Conservation (phyloP, 1,284 basidiomycete genomes). For the Schizopora paradoxa region DNA sequence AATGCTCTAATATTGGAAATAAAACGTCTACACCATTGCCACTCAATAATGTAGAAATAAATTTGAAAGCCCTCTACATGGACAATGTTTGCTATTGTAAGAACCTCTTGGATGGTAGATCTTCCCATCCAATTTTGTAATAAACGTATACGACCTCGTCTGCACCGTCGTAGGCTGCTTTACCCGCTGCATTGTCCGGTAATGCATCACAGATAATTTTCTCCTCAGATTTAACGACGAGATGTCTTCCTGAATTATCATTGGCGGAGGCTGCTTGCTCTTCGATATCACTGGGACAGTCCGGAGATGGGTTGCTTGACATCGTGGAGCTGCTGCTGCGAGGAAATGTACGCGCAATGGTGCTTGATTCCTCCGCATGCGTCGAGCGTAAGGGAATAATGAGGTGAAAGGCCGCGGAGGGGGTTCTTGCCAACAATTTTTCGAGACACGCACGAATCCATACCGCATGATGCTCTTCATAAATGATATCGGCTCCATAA, state of each 20-base stretch:
- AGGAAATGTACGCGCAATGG: conserved; percentile 55
- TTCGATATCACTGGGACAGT: no score
- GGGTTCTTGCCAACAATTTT: conserved; percentile 39
- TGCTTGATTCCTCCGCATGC: conserved; percentile 52
- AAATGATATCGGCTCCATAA: conserved; percentile 73
- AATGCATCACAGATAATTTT: conserved; percentile 49
- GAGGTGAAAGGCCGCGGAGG: conserved; percentile 53
- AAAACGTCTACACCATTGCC: no score
- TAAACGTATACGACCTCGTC: conserved; percentile 59
- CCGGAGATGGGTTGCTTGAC: conserved; percentile 9
- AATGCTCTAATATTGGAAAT: no score
- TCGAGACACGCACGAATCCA: conserved; percentile 62
- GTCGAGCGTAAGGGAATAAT: conserved; percentile 69
- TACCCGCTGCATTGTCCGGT: no score
- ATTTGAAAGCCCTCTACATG: no score
- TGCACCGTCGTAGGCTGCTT: conserved; percentile 23
- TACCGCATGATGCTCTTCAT: conserved; percentile 60
- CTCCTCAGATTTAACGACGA: conserved; percentile 47
- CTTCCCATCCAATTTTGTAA: conserved; percentile 63
- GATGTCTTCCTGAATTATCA: conserved; percentile 19
- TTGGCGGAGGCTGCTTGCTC: conserved; percentile 1
- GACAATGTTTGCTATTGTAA: no score
- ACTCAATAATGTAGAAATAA: no score
- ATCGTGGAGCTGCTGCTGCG: no score
- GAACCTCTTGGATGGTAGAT: no score